Conservation (phyloP, 139 green algal species). For the Tetraselmis striata region DNA sequence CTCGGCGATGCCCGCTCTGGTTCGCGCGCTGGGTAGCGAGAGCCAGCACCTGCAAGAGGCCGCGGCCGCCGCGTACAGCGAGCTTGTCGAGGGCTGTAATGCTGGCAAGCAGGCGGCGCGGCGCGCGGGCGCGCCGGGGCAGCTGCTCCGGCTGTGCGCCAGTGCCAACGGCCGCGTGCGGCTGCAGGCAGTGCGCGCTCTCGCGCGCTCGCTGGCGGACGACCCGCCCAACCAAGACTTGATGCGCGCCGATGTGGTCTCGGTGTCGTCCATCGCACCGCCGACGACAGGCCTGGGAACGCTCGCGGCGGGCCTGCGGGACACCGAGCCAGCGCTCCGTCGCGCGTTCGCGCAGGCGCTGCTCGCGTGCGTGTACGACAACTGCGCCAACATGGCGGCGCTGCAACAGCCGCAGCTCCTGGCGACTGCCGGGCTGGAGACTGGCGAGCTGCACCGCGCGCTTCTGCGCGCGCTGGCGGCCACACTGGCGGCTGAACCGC, state of each 20-base stretch:
- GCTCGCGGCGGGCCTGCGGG: neutral
- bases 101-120: neutral
- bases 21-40: neutral
- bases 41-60: neutral
- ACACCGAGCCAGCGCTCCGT: neutral
- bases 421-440: neutral
- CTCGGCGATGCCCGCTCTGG: neutral
- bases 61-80: neutral
- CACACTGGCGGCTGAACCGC: neutral
- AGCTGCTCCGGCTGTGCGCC: neutral
- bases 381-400: neutral
- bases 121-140: too few species aligned
- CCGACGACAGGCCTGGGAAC: neutral
- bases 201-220: neutral
- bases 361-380: neutral
- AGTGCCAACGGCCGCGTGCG: neutral
- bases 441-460: neutral
- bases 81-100: neutral
- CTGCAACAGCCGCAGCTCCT: neutral
- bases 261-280: too few species aligned
- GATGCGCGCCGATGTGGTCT: neutral
- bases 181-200: neutral
- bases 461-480: neutral
- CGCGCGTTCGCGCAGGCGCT: neutral
- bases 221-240: neutral